These are phyloP conservation scores for Penicillium flavigenum DNA, from an alignment of 495 filamentous ascomycete species.

Conservation along the genomic window DNA sequence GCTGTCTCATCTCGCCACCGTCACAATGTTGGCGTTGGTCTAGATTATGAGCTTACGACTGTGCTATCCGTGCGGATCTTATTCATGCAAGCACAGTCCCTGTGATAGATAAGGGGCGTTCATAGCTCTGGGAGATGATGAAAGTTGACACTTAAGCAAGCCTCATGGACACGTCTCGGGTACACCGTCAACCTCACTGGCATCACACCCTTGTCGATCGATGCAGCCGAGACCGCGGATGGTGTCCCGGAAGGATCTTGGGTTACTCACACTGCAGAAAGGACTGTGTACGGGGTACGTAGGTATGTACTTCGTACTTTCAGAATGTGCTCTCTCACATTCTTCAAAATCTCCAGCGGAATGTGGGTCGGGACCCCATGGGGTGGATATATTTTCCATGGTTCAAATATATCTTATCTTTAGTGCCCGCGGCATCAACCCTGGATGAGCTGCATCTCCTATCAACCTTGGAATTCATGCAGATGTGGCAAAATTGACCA, in stretches of 20 bases:
- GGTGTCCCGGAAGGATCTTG: constrained; percentile 11
- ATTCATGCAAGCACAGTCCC: neutral
- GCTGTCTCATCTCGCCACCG: constrained; percentile 5
- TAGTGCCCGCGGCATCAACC: neutral
- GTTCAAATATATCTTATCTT: constrained; percentile 2
- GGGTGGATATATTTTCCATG: constrained; percentile 11
- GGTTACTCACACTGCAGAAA: constrained; percentile 25
- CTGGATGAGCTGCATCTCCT: constrained; percentile 3
- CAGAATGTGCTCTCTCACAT: constrained; percentile 9
- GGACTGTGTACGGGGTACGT: constrained; percentile 6
- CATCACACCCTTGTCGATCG: constrained; percentile 15
- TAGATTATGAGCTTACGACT: constrained; percentile 5
- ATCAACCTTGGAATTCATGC: constrained; percentile 2
- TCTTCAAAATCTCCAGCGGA: constrained; percentile 5
- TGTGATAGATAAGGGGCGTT: constrained; percentile 1
- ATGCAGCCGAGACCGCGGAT: constrained; percentile 17
- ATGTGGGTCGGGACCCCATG: constrained; percentile 14
- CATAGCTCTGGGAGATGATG: neutral
- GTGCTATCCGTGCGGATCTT: constrained; percentile 1
- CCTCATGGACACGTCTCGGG: constrained; percentile 8
- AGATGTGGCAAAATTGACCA: neutral
- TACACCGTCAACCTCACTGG: constrained; percentile 13
- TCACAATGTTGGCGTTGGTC: neutral
- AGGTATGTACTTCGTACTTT: neutral
- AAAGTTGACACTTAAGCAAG: neutral